Base-by-base conservation (phyloP, 768 basidiomycete genomes). In the Serpula lacrymans region DNA sequence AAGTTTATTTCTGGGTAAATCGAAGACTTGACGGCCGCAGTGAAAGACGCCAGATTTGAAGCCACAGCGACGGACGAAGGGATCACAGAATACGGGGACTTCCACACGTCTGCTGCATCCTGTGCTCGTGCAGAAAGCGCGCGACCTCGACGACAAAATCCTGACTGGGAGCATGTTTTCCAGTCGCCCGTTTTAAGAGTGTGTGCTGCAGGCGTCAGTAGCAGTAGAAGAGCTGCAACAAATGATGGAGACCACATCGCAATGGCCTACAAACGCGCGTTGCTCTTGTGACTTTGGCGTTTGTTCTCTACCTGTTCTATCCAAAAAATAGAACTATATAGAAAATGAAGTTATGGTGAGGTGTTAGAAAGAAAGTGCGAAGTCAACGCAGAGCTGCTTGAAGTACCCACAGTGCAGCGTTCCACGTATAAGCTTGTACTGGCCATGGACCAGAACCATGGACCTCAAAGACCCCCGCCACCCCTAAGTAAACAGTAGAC, bases 141-240 rank as follows among this genome's bases (percentile, higher is more conserved):
- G 34, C 95, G 82, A 37, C 93, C 91, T 32, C 85, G 67, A n/a
- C 89, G 78, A 70, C 96, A 98, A 65, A 99, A 98, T 14, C 88
- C 93, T 1, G 91, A 79, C 63, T 98, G 90, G n/a, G 75, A 73
- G 57, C 96, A 98, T 42, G 81, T 90, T 64, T 96, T 97, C 75
- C 94, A 99, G 64, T 97, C 91, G 44, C 84, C 75, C 14, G 72
- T 67, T 67, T 88, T 88, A 64, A 88, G 78, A 25, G 84, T 79
- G 21, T 74, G 51, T 5, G 70, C 58, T 13, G 58, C 43, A 12
- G 64, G 62, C 25, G 45, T 49, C 20, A 57, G 48, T 13, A 68
- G 52, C 32, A 62, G 53, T 35, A 71, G 54, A 40, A 72, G 37
- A 26, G 37, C 18, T 39, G 5, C 37, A 25, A 14, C 11, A 20